Evolutionary conservation across 2,329 filamentous ascomycete genomes (phyloP).

Genomic region (Intubia oerlemansii): DNA sequence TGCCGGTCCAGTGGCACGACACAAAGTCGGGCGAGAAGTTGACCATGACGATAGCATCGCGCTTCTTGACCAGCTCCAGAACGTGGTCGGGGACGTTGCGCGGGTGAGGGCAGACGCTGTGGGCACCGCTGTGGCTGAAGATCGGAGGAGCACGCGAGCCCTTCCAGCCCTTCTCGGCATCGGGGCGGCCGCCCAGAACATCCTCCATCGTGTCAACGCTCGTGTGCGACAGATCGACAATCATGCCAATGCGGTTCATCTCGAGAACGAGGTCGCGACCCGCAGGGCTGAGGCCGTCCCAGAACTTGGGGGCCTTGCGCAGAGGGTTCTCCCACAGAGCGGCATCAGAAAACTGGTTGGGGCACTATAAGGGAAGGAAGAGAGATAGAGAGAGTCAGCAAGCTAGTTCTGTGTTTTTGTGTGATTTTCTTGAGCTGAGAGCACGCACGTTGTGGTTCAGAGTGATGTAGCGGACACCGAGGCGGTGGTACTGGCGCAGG

Average conservation of each 20-base stretch:
- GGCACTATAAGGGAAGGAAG: constrained; percentile 31
- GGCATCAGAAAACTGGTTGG: constrained; percentile 75
- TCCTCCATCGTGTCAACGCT: constrained; percentile 69
- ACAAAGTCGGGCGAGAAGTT: constrained; percentile 76
- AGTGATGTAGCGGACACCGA: constrained; percentile 75
- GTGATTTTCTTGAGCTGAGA: too few species aligned
- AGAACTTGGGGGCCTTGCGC: constrained; percentile 32
- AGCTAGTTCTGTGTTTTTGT: too few species aligned
- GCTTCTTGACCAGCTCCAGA: constrained; percentile 51
- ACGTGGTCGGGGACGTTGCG: constrained; percentile 80
- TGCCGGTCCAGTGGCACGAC: constrained; percentile 40
- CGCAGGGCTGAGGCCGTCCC: constrained; percentile 49
- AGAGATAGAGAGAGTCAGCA: neutral
- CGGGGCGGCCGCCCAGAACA: constrained; percentile 38
- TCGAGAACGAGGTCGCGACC: constrained; percentile 54
- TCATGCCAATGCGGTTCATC: constrained; percentile 89
- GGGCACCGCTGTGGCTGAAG: constrained; percentile 72
- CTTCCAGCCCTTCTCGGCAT: constrained; percentile 31
- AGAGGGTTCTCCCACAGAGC: constrained; percentile 39
- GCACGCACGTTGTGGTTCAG: constrained; percentile 51
- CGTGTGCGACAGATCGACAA: constrained; percentile 71
- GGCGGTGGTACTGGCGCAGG: constrained; percentile 50
- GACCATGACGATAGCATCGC: constrained; percentile 67
- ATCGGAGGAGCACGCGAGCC: constrained; percentile 68
- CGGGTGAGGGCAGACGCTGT: constrained; percentile 65